phyloP scores from a whole-genome alignment of 1,284 basidiomycete genomes.

The Cyathus olla region DNA sequence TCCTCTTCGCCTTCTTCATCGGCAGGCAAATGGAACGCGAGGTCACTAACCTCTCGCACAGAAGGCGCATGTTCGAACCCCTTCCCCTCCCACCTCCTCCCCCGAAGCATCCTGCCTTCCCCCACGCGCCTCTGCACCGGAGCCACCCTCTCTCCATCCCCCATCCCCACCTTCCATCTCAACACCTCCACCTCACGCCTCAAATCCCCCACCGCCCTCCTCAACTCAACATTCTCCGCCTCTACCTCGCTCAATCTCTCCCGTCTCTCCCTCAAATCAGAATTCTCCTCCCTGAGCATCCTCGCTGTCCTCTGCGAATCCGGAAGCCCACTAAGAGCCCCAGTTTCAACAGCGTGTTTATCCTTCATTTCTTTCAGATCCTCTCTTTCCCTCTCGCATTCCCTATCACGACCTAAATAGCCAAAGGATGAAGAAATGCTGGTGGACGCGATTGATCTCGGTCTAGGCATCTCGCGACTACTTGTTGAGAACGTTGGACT shows the following conservation, averaged over 20 bases:
- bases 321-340: slow-evolving; percentile 73
- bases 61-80: neutral
- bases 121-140: slow-evolving; percentile 1
- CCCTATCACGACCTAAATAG: slow-evolving; percentile 26
- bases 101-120: slow-evolving; percentile 3
- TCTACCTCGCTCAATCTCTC: slow-evolving; percentile 58
- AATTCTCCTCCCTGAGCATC: slow-evolving; percentile 75
- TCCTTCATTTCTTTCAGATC: slow-evolving; percentile 61
- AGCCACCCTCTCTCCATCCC: slow-evolving; percentile 8
- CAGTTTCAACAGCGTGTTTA: slow-evolving; percentile 74
- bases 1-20: too few species aligned
- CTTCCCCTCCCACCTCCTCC: slow-evolving; percentile 1
- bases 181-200: slow-evolving; percentile 39
- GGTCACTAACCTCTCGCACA: too few species aligned
- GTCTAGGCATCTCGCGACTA: slow-evolving; percentile 48
- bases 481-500: slow-evolving; percentile 66
- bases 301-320: slow-evolving; percentile 77
- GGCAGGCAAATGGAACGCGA: too few species aligned
- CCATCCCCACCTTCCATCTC: slow-evolving; percentile 14
- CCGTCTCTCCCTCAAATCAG: slow-evolving; percentile 64
- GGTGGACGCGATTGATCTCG: slow-evolving; percentile 45
- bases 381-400: slow-evolving; percentile 35
- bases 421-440: slow-evolving; percentile 37
- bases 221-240: slow-evolving; percentile 40
- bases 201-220: slow-evolving; percentile 37